Percentiles rank a stretch among this genome's conserved stretches.
Evolutionary conservation across 2,329 filamentous ascomycete species (phyloP).

Genomic region (Beauveria asiatica): DNA sequence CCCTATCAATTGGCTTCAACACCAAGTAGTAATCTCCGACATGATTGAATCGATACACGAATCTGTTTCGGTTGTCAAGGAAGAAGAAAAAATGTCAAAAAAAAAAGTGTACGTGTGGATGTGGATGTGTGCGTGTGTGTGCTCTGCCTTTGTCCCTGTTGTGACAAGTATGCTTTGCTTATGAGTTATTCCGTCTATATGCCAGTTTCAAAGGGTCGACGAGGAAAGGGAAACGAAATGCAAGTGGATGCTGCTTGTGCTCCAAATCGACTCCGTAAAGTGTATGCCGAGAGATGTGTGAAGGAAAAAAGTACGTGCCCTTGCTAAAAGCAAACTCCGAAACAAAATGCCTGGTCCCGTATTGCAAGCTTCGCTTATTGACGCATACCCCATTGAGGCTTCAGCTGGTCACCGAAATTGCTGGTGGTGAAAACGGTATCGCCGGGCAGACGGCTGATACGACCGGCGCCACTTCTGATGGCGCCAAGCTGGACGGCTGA

Average conservation of each 20-base stretch:
- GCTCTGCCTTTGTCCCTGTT: conserved; percentile 5
- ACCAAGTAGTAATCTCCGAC: neutral
- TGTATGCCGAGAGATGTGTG: conserved; percentile 4
- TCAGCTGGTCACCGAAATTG: conserved; percentile 52
- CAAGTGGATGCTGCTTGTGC: conserved; percentile 4
- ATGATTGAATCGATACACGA: neutral
- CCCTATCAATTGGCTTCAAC: neutral
- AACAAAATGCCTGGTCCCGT: conserved; percentile 4
- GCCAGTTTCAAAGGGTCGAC: neutral
- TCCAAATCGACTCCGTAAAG: conserved; percentile 9
- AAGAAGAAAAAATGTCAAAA: conserved; percentile 3
- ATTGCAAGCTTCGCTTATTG: conserved; percentile 20
- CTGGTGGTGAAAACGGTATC: conserved; percentile 72
- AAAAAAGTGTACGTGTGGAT: conserved; percentile 8
- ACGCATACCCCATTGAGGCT: conserved; percentile 51
- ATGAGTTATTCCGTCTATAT: conserved; percentile 10
- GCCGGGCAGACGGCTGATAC: conserved; percentile 74
- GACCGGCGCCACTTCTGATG: conserved; percentile 75
- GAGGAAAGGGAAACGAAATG: neutral
- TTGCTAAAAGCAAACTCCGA: conserved; percentile 5
- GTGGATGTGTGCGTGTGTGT: neutral
- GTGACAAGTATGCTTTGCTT: conserved; percentile 6
- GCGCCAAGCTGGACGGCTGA: conserved; percentile 61
- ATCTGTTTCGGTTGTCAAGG: neutral
- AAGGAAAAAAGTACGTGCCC: conserved; percentile 10